Evolutionary conservation across 352 stramenopile genomes (phyloP).

Genomic region (Phytophthora meadii): DNA sequence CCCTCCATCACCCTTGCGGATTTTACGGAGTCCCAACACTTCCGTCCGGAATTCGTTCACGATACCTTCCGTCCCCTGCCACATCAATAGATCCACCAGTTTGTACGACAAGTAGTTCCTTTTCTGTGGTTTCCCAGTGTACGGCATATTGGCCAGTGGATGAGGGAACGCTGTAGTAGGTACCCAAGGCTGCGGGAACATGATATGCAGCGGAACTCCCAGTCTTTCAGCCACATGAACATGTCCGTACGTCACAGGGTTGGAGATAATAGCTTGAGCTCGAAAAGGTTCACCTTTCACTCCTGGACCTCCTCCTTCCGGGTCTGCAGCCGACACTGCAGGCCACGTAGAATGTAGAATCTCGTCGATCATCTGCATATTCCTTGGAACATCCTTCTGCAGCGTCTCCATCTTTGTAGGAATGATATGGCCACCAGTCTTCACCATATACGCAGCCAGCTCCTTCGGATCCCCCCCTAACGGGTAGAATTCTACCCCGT

Average conservation of each 20-base stretch:
- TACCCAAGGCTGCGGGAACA: conserved; percentile 92
- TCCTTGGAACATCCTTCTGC: conserved; percentile 69
- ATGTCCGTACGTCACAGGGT: conserved; percentile 92
- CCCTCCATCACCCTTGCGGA: conserved; percentile 44
- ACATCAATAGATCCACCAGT: conserved; percentile 57
- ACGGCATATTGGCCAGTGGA: conserved; percentile 82
- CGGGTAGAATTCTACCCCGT: conserved; percentile 80
- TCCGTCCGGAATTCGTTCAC: conserved; percentile 65
- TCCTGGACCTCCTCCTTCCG: conserved; percentile 53
- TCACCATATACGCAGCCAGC: conserved; percentile 91
- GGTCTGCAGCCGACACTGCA: conserved; percentile 75
- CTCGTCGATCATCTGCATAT: conserved; percentile 89
- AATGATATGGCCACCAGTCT: conserved; percentile 76
- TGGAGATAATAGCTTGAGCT: conserved; percentile 93
- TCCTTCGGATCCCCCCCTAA: conserved; percentile 73
- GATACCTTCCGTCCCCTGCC: conserved; percentile 47
- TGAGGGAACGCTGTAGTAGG: conserved; percentile 90
- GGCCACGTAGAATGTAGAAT: conserved; percentile 90
- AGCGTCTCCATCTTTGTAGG: conserved; percentile 66
- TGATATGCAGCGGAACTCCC: conserved; percentile 92
- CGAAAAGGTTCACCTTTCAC: conserved; percentile 63
- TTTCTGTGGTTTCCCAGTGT: conserved; percentile 59
- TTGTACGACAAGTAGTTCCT: conserved; percentile 65
- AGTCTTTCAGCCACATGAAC: conserved; percentile 93
- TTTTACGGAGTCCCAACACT: conserved; percentile 32